Base-by-base conservation (phyloP, 352 stramenopile genomes). In the Pythium utonaiense region DNA sequence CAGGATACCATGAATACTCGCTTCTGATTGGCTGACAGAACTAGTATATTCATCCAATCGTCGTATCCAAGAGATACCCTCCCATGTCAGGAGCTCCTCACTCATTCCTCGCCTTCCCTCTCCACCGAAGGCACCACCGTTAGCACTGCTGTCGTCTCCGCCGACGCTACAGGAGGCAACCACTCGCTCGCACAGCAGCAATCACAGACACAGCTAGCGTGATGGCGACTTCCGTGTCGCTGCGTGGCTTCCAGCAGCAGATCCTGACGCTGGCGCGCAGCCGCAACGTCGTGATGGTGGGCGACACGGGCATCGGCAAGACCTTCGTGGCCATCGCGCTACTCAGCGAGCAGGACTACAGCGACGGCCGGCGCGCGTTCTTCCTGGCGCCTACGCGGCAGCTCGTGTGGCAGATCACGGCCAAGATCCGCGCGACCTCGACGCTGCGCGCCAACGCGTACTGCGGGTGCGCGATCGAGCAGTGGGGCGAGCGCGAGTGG, bases 251-350 rank as follows among this genome's bases (percentile, higher is more conserved):
- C 64, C 85, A 94, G 69, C 66, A 66, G 50, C 71, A 91, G 49
- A 67, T 91, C 27, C 60, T 94, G 53, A 77, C 82, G 74, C 62
- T 79, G 22, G 85, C 80, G 51, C 83, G 83, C 38, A 70, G 82
- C 60, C 67, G 75, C 58, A 94, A 94, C 57, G 79, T 94, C 25
- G 82, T 94, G 53, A 88, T 94, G 79, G 83, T 94, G 40, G 83
- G 83, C 8, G 75, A 79, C 41, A 94, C 85, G 47, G 85, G 85
- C 54, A 94, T 93, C 63, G 85, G 85, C 55, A 94, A 94, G 76
- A 94, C 85, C 8, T 91, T 91, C 50, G 67, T 94, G 40, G 81
- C 83, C 45, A 91, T 94, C 63, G 75, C 80, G 52, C 52, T 93
- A 61, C 71, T 94, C 0, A 72, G 60, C 13, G 81, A 93, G 60